A percentile compares a stretch with the other conserved stretches of the same genome.
Evolutionary conservation across 2,329 filamentous ascomycete species (phyloP).

Genomic region (Phaeophleospora eucalypticola): DNA sequence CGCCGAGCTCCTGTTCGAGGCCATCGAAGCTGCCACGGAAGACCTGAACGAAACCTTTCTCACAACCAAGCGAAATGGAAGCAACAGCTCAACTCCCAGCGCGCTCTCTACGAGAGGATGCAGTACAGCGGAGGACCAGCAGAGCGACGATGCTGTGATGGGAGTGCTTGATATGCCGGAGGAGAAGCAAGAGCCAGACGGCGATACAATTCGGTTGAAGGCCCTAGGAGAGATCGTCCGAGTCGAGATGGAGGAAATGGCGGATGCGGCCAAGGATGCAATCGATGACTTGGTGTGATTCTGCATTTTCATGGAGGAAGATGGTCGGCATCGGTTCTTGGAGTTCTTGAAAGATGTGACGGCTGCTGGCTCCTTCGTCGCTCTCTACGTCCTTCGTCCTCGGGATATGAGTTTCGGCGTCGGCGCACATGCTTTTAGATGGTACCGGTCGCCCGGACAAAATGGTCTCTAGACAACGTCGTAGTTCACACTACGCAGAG

Average conservation of each 20-base stretch:
- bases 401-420: too few relatives aligned
- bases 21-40: conserved; percentile 1
- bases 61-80: neutral
- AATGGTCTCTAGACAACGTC: too few relatives aligned
- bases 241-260: neutral
- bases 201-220: neutral
- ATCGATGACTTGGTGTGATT: neutral
- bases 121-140: neutral
- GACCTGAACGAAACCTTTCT: neutral
- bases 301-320: too few relatives aligned
- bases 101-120: neutral
- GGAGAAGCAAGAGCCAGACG: neutral
- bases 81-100: neutral
- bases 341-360: too few relatives aligned
- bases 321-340: too few relatives aligned
- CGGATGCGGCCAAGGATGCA: neutral
- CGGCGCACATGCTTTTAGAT: too few relatives aligned
- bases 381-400: too few relatives aligned
- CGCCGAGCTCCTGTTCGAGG: neutral
- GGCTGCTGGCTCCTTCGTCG: too few relatives aligned
- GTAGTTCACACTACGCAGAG: conserved; percentile 6
- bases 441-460: neutral
- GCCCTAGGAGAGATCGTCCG: neutral
- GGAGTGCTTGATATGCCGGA: neutral
- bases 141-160: neutral